Evolutionary conservation across 306 rosid genomes (phyloP).

Genomic region (Alnus glutinosa): DNA sequence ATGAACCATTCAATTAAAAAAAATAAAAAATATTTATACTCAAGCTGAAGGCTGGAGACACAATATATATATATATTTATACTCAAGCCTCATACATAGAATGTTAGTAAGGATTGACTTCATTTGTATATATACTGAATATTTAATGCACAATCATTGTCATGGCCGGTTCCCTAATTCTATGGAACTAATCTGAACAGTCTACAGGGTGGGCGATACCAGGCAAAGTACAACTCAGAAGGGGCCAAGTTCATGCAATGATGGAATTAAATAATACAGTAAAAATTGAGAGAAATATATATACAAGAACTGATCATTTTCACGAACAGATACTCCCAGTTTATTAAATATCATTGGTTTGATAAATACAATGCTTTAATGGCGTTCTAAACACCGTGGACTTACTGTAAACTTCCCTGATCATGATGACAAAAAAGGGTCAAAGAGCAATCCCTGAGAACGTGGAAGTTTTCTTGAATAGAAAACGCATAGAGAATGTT

Average conservation of each 20-base stretch:
- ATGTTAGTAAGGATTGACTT: conserved; percentile 56
- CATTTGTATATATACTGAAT: conserved; percentile 18
- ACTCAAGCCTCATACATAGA: conserved; percentile 22
- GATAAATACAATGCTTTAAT: conserved; percentile 9
- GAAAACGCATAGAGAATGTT: conserved; percentile 36
- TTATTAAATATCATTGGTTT: too few relatives aligned
- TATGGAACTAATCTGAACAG: conserved; percentile 60
- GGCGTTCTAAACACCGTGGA: conserved; percentile 27
- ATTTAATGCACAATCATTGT: conserved; percentile 50
- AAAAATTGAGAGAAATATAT: background rate
- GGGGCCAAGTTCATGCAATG: conserved; percentile 42
- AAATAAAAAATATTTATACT: too few relatives aligned
- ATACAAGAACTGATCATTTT: too few relatives aligned
- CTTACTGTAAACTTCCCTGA: conserved; percentile 15
- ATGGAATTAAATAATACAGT: conserved; percentile 33
- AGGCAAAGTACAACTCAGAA: conserved; percentile 61
- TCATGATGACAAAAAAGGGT: conserved; percentile 17
- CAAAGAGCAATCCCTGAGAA: conserved; percentile 47
- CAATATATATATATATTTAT: conserved; percentile 35
- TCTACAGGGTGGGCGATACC: conserved; percentile 49
- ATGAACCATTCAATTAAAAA: too few relatives aligned
- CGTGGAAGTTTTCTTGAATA: conserved; percentile 61
- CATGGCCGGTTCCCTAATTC: conserved; percentile 41
- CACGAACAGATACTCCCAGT: too few relatives aligned
- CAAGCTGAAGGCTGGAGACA: conserved; percentile 25